Evolutionary conservation across 2,329 filamentous ascomycete genomes (phyloP).

Genomic region (Myriangium duriaei): DNA sequence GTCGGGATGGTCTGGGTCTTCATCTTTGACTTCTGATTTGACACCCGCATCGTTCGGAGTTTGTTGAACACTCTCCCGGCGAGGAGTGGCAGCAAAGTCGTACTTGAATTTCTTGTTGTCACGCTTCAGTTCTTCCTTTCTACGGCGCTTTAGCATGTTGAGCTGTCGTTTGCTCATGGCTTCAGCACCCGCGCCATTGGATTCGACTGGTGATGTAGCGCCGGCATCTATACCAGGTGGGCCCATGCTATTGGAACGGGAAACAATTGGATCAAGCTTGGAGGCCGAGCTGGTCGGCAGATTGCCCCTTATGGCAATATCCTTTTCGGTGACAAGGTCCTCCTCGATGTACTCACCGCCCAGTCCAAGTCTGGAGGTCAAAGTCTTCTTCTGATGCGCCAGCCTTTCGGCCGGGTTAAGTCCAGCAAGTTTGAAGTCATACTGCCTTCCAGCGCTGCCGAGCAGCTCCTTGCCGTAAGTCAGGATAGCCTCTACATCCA

Average conservation of each 20-base stretch:
- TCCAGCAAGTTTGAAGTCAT: slow-evolving; percentile 72
- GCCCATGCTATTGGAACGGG: slow-evolving; percentile 33
- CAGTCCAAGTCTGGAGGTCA: slow-evolving; percentile 69
- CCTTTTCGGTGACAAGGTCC: slow-evolving; percentile 58
- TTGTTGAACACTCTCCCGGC: slow-evolving; percentile 46
- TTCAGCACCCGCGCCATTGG: slow-evolving; percentile 44
- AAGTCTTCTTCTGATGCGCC: slow-evolving; percentile 77
- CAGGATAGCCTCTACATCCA: slow-evolving; percentile 70
- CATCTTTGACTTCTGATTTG: slow-evolving; percentile 47
- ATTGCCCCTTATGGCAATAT: slow-evolving; percentile 36
- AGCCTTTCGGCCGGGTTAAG: slow-evolving; percentile 73
- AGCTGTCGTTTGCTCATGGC: slow-evolving; percentile 83
- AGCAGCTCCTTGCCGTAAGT: slow-evolving; percentile 74
- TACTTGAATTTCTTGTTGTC: slow-evolving; percentile 70
- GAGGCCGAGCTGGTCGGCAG: slow-evolving; percentile 29
- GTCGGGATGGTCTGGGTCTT: slow-evolving; percentile 49
- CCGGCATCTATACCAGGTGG: slow-evolving; percentile 22
- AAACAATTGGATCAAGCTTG: slow-evolving; percentile 39
- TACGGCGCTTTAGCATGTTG: slow-evolving; percentile 87
- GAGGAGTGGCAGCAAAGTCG: slow-evolving; percentile 54
- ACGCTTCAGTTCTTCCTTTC: slow-evolving; percentile 78
- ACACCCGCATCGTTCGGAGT: slow-evolving; percentile 40
- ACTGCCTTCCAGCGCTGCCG: slow-evolving; percentile 65
- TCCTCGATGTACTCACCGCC: slow-evolving; percentile 76
- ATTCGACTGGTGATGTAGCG: slow-evolving; percentile 26